Conservation (phyloP, 179 eudicot species). For the Silene noctiflora region DNA sequence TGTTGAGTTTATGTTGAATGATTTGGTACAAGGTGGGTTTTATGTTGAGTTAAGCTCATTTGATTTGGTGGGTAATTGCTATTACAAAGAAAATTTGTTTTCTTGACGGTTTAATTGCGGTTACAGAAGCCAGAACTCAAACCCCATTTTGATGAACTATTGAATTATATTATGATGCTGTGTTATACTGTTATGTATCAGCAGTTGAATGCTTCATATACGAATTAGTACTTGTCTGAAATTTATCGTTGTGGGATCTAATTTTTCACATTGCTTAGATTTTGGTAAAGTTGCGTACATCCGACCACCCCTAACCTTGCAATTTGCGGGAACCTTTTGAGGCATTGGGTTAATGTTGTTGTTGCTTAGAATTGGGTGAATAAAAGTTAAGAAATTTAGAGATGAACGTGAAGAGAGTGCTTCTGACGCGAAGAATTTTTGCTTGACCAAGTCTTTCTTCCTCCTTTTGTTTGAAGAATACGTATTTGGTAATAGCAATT, state of each 20-base stretch:
- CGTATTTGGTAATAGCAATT: neutral
- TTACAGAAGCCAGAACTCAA: neutral
- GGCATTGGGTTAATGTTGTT: neutral
- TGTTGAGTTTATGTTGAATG: slow-evolving; percentile 5
- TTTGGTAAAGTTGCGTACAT: too few relatives aligned
- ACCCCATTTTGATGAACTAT: neutral
- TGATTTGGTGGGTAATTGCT: neutral
- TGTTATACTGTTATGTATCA: too few relatives aligned
- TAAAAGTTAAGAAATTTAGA: neutral
- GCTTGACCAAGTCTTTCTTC: slow-evolving; percentile 14
- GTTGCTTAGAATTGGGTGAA: neutral
- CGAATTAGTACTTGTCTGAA: neutral
- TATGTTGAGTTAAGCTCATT: neutral
- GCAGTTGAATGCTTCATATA: too few relatives aligned
- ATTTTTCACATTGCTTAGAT: too few relatives aligned
- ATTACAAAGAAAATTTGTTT: neutral
- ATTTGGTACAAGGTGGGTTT: neutral
- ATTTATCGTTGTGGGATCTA: too few relatives aligned
- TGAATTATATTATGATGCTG: too few relatives aligned
- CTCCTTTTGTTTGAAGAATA: slow-evolving; percentile 2
- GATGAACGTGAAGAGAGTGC: slow-evolving; percentile 11
- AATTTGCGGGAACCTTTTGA: too few relatives aligned
- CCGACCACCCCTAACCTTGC: too few relatives aligned
- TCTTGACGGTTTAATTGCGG: neutral
- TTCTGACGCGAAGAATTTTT: neutral